A percentile compares a stretch with the other conserved stretches of the same genome.
Evolutionary conservation across 1,284 basidiomycete genomes (phyloP).

Genomic region (Microbotryum intermedium): DNA sequence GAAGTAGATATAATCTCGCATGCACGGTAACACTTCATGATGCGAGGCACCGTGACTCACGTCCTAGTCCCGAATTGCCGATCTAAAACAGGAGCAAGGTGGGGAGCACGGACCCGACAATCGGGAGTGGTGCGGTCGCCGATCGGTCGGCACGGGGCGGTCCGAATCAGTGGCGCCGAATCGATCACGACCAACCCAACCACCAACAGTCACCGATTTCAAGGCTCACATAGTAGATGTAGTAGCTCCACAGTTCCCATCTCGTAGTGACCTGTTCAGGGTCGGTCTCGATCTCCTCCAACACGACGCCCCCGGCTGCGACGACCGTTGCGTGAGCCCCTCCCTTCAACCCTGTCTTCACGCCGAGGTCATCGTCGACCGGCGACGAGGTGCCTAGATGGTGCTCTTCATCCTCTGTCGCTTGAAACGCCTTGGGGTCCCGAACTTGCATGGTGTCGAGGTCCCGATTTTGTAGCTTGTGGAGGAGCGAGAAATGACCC

Average conservation of each 20-base stretch:
- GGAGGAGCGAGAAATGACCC: too few species aligned
- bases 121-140: too few species aligned
- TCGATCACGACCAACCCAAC: too few species aligned
- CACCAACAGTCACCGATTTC: background rate
- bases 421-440: too few species aligned
- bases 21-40: background rate
- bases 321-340: background rate
- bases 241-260: conserved; percentile 32
- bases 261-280: background rate
- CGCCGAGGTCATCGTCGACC: too few species aligned
- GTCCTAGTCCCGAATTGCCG: background rate
- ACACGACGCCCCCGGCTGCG: background rate
- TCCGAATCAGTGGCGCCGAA: too few species aligned
- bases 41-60: background rate
- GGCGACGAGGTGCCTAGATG: too few species aligned
- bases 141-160: too few species aligned
- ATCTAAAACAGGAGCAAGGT: background rate
- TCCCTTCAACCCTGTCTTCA: too few species aligned
- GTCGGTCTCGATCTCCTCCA: background rate
- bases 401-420: too few species aligned
- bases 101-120: background rate
- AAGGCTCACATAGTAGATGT: conserved; percentile 29
- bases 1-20: background rate
- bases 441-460: too few species aligned
- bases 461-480: too few species aligned